These are phyloP conservation scores for Amyloporia xantha DNA, from an alignment of 768 basidiomycete species.

Conservation along the genomic window DNA sequence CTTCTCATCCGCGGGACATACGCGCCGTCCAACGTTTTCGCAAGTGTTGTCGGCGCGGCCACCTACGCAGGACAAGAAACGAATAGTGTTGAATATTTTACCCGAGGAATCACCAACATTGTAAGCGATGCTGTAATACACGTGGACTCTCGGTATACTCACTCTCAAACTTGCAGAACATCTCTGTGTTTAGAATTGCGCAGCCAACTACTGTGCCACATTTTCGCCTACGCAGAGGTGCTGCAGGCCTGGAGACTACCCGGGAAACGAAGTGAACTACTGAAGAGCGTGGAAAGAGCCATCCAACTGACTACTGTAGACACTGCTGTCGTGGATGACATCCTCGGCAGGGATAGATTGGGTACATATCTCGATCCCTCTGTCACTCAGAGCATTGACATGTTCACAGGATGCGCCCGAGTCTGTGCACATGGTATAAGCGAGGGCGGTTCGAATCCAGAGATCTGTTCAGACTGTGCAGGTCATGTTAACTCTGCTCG, in stretches of 20 bases:
- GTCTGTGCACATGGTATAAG: constrained; percentile 19
- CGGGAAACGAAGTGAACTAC: constrained; percentile 64
- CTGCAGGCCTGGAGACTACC: constrained; percentile 68
- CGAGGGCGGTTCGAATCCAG: constrained; percentile 11
- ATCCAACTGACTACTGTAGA: constrained; percentile 18
- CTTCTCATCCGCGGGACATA: constrained; percentile 36
- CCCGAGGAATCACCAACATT: too few relatives aligned
- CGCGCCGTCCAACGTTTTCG: constrained; percentile 35
- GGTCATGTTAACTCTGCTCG: constrained; percentile 44
- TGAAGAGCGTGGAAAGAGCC: constrained; percentile 51
- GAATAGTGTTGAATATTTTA: constrained; percentile 29
- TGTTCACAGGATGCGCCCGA: constrained; percentile 39
- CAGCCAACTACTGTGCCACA: constrained; percentile 43
- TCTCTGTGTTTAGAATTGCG: constrained; percentile 23
- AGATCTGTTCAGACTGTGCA: constrained; percentile 38
- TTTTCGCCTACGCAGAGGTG: constrained; percentile 68
- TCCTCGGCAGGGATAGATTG: constrained; percentile 5
- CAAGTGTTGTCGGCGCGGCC: constrained; percentile 31
- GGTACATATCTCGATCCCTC: constrained; percentile 2
- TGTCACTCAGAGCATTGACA: background rate
- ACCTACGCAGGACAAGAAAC: constrained; percentile 30
- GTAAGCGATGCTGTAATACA: too few relatives aligned
- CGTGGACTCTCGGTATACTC: too few relatives aligned
- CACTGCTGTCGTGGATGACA: constrained; percentile 21
- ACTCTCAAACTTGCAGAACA: too few relatives aligned